These are phyloP conservation scores for Solidago caesia DNA, from an alignment of 129 eudicot species.

Conservation along the genomic window DNA sequence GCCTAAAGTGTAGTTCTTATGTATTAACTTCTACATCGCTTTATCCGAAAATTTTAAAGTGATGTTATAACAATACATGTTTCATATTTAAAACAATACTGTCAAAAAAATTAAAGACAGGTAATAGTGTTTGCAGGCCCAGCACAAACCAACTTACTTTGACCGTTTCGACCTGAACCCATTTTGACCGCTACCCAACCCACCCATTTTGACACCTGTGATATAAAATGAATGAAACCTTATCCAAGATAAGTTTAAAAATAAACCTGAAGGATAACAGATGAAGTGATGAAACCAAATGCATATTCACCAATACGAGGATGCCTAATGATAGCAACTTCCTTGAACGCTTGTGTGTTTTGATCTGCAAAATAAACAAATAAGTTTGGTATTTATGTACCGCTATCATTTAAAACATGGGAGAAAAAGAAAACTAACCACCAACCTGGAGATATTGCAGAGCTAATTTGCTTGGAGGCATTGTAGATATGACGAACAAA, in stretches of 20 bases:
- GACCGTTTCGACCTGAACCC: background rate
- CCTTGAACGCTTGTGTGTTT: constrained; percentile 80
- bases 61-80: no score
- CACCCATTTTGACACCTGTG: background rate
- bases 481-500: constrained; percentile 80
- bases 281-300: constrained; percentile 85
- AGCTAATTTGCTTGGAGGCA: constrained; percentile 83
- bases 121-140: no score
- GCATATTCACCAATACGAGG: constrained; percentile 97
- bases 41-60: no score
- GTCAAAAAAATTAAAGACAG: no score
- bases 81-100: no score
- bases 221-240: background rate
- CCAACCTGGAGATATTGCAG: constrained; percentile 86
- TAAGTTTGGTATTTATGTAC: background rate
- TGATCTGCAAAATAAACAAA: constrained; percentile 51
- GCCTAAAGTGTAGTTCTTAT: no score
- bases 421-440: background rate
- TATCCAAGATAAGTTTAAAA: constrained; percentile 6
- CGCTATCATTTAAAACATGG: background rate
- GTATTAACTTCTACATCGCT: no score
- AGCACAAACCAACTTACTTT: background rate
- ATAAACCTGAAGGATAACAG: constrained; percentile 68
- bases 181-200: background rate
- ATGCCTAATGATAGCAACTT: constrained; percentile 90